A percentile compares a stretch with the other conserved stretches of the same genome.
These are phyloP conservation scores for Exophiala phaeomuriformis DNA, from an alignment of 2,329 filamentous ascomycete species.

Conservation along the genomic window DNA sequence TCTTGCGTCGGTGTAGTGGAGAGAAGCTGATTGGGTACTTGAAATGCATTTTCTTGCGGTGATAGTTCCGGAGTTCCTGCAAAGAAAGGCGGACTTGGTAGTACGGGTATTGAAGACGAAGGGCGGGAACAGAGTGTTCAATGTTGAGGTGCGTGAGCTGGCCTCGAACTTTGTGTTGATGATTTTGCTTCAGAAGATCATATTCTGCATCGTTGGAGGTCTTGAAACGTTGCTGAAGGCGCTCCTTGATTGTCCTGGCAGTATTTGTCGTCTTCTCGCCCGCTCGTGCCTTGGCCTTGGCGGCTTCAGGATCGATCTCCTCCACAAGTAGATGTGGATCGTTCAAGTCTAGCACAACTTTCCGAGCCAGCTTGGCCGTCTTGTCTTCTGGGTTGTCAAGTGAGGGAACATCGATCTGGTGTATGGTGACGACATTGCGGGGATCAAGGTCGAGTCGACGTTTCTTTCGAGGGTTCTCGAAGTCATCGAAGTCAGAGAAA, in stretches of 20 bases:
- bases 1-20: constrained; percentile 62
- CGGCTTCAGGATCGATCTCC: constrained; percentile 59
- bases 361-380: constrained; percentile 66
- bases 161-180: constrained; percentile 89
- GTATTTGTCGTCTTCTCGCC: constrained; percentile 43
- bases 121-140: constrained; percentile 86
- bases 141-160: constrained; percentile 86
- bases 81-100: constrained; percentile 77
- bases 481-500: constrained; percentile 52
- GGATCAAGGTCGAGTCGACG: constrained; percentile 48
- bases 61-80: constrained; percentile 70
- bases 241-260: constrained; percentile 48
- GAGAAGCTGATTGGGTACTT: constrained; percentile 62
- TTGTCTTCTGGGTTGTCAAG: constrained; percentile 74
- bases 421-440: constrained; percentile 43
- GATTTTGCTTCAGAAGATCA: constrained; percentile 90
- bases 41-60: constrained; percentile 71
- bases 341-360: constrained; percentile 75
- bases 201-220: constrained; percentile 95
- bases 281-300: constrained; percentile 39
- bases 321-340: constrained; percentile 83
- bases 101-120: constrained; percentile 90
- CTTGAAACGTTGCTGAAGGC: constrained; percentile 78
- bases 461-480: constrained; percentile 55
- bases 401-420: constrained; percentile 58